Evolutionary conservation across 2,329 filamentous ascomycete species (phyloP).

Genomic region (Apiospora kogelbergensis): DNA sequence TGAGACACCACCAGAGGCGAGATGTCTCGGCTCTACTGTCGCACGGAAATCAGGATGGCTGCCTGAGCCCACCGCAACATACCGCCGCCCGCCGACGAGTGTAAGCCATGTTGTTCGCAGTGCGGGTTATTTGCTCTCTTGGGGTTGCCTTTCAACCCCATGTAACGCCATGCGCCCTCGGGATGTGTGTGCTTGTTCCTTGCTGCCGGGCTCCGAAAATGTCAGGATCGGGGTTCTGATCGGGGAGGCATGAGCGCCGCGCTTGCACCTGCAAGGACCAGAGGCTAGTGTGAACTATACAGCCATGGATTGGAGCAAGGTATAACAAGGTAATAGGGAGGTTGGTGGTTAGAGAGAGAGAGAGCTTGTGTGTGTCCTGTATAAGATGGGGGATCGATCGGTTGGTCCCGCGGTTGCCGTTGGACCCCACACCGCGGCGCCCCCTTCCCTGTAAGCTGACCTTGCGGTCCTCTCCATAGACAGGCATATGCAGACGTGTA

Average conservation of each 20-base stretch:
- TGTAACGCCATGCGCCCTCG: not conserved
- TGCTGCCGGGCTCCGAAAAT: constrained; percentile 8
- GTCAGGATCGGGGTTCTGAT: not conserved
- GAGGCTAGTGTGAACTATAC: too few relatives aligned
- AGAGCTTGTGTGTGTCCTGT: not conserved
- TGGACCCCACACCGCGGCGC: not conserved
- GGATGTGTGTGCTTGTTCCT: too few relatives aligned
- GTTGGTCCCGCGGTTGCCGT: not conserved
- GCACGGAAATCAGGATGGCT: not conserved
- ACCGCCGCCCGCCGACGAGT: not conserved
- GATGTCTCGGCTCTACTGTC: not conserved
- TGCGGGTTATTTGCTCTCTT: not conserved
- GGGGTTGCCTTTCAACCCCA: not conserved
- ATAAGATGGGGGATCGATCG: not conserved
- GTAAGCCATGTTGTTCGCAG: not conserved
- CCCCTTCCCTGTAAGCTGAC: not conserved
- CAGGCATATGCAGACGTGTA: not conserved
- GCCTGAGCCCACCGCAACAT: not conserved
- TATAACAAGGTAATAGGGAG: not conserved
- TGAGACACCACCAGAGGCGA: not conserved
- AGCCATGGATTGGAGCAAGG: not conserved
- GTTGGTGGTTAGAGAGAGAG: too few relatives aligned
- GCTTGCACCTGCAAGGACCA: not conserved
- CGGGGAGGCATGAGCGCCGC: too few relatives aligned
- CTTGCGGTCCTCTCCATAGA: not conserved